Conservation (phyloP, 1,284 basidiomycete genomes). For the Naganishia cerealis region DNA sequence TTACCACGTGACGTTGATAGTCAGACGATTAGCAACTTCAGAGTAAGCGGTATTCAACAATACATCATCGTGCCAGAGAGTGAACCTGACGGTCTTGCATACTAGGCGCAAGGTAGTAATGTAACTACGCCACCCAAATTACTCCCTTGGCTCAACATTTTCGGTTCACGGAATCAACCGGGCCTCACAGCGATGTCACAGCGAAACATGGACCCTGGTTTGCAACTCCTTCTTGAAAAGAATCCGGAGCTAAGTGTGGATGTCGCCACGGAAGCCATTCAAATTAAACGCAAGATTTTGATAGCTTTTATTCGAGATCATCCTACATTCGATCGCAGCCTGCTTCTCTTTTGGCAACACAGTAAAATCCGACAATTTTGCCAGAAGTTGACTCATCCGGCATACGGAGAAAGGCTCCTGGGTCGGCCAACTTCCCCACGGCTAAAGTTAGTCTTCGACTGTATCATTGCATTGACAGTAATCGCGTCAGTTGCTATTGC, state of each 20-base stretch:
- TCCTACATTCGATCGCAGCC: slow-evolving; percentile 84
- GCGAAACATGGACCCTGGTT: background rate
- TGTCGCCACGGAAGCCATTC: slow-evolving; percentile 58
- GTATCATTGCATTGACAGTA: slow-evolving; percentile 73
- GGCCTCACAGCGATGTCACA: background rate
- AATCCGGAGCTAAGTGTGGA: slow-evolving; percentile 17
- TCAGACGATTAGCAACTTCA: background rate
- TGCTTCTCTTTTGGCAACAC: slow-evolving; percentile 85
- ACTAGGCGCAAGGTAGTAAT: background rate
- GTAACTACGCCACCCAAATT: background rate
- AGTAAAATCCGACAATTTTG: slow-evolving; percentile 73
- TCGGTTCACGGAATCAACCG: background rate
- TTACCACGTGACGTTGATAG: background rate
- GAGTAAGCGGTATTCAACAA: background rate
- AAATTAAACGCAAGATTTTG: slow-evolving; percentile 76
- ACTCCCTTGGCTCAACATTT: slow-evolving; percentile 8
- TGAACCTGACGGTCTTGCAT: background rate
- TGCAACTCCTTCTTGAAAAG: slow-evolving; percentile 2
- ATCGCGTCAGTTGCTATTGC: slow-evolving; percentile 82
- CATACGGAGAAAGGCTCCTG: slow-evolving; percentile 80
- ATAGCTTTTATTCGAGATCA: slow-evolving; percentile 86
- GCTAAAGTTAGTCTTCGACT: slow-evolving; percentile 72
- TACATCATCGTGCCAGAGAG: background rate
- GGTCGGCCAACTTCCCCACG: slow-evolving; percentile 68
- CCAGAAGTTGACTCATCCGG: slow-evolving; percentile 79